Evolutionary conservation across 257 asterid species (phyloP).

Genomic region (Ehretia macrophylla): DNA sequence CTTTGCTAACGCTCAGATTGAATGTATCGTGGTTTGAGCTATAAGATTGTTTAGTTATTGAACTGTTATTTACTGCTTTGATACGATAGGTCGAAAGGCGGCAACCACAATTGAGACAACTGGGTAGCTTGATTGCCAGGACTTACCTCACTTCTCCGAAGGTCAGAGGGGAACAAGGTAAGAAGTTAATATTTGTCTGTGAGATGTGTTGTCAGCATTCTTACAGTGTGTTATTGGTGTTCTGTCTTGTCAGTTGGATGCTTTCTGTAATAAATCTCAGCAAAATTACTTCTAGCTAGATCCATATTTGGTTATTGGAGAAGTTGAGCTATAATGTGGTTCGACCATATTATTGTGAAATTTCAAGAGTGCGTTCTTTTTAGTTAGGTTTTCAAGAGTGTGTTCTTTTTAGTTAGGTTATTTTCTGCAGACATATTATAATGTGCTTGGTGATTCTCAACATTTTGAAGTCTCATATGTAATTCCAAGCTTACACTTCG

Average conservation of each 20-base stretch:
- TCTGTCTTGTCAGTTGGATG: background rate
- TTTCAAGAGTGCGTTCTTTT: too few relatives aligned
- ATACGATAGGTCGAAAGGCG: constrained; percentile 53
- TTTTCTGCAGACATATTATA: too few relatives aligned
- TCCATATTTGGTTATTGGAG: background rate
- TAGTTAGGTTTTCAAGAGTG: too few relatives aligned
- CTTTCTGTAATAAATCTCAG: too few relatives aligned
- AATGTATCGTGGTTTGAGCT: background rate
- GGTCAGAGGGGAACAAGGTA: constrained; percentile 46
- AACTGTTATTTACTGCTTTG: background rate
- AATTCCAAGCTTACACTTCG: too few relatives aligned
- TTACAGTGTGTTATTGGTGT: background rate
- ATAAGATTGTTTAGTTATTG: background rate
- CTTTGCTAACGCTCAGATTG: background rate
- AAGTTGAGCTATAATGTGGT: background rate
- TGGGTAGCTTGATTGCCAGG: constrained; percentile 44
- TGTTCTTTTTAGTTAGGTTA: too few relatives aligned
- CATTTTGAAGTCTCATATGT: too few relatives aligned
- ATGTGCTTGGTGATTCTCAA: too few relatives aligned
- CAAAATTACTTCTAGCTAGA: too few relatives aligned
- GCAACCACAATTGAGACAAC: constrained; percentile 57
- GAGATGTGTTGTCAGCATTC: background rate
- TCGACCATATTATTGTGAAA: too few relatives aligned
- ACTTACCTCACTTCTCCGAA: constrained; percentile 35
- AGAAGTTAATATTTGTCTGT: constrained; percentile 8